Evolutionary conservation across 2,329 filamentous ascomycete species (phyloP).

Genomic region (Microsporum canis): DNA sequence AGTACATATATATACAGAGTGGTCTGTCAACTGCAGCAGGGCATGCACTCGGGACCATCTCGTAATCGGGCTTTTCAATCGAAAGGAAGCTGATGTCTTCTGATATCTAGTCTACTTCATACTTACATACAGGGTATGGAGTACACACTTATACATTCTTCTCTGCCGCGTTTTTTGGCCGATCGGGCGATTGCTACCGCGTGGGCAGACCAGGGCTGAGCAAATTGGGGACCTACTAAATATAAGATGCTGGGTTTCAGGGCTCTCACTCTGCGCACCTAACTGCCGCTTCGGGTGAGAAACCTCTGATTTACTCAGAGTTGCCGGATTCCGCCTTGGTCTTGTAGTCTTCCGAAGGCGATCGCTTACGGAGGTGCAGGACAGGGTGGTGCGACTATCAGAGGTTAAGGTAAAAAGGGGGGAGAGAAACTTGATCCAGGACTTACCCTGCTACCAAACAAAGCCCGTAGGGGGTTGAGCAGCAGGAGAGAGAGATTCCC

Average conservation of each 20-base stretch:
- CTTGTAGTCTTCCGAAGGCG: background rate
- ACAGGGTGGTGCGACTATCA: too few species aligned
- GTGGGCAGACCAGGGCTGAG: background rate
- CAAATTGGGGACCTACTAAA: background rate
- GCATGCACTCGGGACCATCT: background rate
- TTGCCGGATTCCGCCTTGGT: background rate
- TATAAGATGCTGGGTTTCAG: background rate
- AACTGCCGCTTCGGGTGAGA: background rate
- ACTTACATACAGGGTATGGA: background rate
- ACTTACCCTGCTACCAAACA: background rate
- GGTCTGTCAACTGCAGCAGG: background rate
- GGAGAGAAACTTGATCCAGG: background rate
- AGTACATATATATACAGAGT: background rate
- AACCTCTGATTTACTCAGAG: background rate
- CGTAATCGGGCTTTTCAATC: background rate
- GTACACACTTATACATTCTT: background rate
- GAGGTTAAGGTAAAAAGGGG: background rate
- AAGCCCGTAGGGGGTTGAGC: background rate
- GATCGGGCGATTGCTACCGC: background rate
- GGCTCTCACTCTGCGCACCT: background rate
- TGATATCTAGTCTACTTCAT: background rate
- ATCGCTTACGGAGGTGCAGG: background rate
- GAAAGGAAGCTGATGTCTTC: background rate
- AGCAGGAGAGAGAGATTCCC: background rate
- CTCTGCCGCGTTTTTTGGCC: background rate